Conservation (phyloP, 2,329 filamentous ascomycete genomes). For the Madurella mycetomatis region DNA sequence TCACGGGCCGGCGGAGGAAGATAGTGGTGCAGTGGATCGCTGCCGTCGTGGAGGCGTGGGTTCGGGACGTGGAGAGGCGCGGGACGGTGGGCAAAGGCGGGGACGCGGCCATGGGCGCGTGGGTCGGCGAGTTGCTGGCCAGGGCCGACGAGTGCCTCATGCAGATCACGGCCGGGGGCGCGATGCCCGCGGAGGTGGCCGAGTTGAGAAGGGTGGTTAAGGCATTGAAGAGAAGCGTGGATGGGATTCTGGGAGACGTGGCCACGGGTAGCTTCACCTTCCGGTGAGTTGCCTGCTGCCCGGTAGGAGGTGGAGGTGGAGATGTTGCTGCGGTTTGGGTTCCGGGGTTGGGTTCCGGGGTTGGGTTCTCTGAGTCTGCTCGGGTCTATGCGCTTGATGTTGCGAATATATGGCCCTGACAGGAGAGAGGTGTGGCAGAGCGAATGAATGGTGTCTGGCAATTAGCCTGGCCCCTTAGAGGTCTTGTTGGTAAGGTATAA, state of each 20-base stretch:
- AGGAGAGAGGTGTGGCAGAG: too few relatives aligned
- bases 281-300: conserved; percentile 4
- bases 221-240: conserved; percentile 25
- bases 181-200: conserved; percentile 14
- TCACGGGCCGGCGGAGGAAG: conserved; percentile 47
- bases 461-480: neutral
- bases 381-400: too few relatives aligned
- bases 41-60: conserved; percentile 46
- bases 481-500: neutral
- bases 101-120: conserved; percentile 36
- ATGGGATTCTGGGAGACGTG: conserved; percentile 17
- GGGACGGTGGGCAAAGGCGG: conserved; percentile 38
- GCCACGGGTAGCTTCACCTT: conserved; percentile 20
- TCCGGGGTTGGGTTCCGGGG: too few relatives aligned
- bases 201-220: conserved; percentile 22
- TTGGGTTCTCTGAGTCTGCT: too few relatives aligned
- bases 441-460: too few relatives aligned
- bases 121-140: conserved; percentile 47
- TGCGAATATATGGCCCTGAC: too few relatives aligned
- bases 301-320: too few relatives aligned
- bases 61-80: conserved; percentile 45
- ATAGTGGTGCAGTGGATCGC: conserved; percentile 53
- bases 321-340: too few relatives aligned
- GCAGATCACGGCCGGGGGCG: conserved; percentile 6
- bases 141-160: conserved; percentile 40